Percentiles rank a stretch among this genome's conserved stretches.
These are phyloP conservation scores for Hordeum vulgare DNA, from an alignment of 176 grass and related monocot genomes.

Conservation along the genomic window DNA sequence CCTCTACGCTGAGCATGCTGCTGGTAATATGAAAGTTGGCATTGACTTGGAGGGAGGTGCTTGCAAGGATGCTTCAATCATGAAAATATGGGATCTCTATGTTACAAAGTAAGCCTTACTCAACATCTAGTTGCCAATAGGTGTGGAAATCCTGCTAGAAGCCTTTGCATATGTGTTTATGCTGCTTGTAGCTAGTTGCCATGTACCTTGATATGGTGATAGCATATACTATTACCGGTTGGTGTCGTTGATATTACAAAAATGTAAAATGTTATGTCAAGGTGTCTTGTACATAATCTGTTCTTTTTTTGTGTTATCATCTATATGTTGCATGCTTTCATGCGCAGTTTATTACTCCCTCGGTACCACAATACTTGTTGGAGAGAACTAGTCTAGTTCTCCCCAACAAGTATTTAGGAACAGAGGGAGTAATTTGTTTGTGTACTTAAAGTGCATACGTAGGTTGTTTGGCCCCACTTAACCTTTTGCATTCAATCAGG, in stretches of 20 bases:
- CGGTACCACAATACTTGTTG: no score
- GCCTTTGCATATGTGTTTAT: background rate
- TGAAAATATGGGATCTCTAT: constrained; percentile 91
- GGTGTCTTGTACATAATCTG: background rate
- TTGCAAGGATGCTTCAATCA: constrained; percentile 66
- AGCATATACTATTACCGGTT: background rate
- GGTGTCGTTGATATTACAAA: background rate
- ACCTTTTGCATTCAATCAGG: constrained; percentile 28
- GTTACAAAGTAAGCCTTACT: constrained; percentile 71
- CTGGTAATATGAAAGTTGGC: constrained; percentile 61
- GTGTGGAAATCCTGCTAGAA: background rate
- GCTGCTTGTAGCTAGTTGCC: constrained; percentile 1
- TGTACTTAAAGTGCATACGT: background rate
- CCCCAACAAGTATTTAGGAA: no score
- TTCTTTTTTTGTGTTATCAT: background rate
- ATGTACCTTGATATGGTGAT: background rate
- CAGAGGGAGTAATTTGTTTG: no score
- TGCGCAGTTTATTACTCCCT: background rate
- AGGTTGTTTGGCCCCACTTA: background rate
- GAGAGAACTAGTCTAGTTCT: no score
- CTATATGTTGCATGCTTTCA: background rate
- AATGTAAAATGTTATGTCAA: background rate
- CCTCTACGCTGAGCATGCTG: constrained; percentile 91
- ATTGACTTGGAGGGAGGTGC: constrained; percentile 77
- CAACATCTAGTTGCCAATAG: background rate